A percentile compares a stretch with the other conserved stretches of the same genome.
Conservation (phyloP, 2,329 filamentous ascomycete species). For the Arthroderma sp. region DNA sequence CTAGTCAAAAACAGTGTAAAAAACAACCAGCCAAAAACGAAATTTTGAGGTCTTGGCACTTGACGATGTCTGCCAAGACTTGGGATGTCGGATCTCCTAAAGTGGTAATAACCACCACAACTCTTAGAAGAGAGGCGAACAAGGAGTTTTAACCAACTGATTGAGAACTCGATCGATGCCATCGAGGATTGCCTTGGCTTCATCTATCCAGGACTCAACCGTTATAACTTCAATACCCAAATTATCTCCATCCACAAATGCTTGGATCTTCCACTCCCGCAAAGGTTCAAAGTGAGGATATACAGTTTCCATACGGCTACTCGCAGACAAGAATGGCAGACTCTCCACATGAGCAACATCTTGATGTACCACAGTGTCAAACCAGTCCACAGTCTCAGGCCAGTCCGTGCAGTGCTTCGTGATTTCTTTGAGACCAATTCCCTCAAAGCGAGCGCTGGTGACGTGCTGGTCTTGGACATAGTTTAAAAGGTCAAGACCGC, state of each 20-base stretch:
- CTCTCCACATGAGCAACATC: conserved; percentile 45
- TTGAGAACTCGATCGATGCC: conserved; percentile 32
- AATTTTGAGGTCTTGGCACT: neutral
- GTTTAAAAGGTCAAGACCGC: conserved; percentile 33
- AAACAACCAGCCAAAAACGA: too few species aligned
- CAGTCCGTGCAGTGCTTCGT: conserved; percentile 35
- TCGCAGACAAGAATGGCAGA: conserved; percentile 12
- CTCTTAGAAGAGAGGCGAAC: conserved; percentile 3
- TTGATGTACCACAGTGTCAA: conserved; percentile 44
- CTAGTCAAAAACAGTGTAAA: too few species aligned
- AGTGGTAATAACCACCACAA: neutral
- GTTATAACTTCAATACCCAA: conserved; percentile 49
- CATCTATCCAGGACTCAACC: conserved; percentile 41
- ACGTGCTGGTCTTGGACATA: conserved; percentile 40
- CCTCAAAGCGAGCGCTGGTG: conserved; percentile 36
- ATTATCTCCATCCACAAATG: conserved; percentile 41
- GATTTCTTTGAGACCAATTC: conserved; percentile 37
- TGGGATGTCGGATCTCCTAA: too few species aligned
- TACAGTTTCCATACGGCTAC: conserved; percentile 39
- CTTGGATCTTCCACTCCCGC: conserved; percentile 49
- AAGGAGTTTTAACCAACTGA: conserved; percentile 20
- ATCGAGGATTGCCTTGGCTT: conserved; percentile 38
- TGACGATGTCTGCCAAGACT: neutral
- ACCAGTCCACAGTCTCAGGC: conserved; percentile 32
- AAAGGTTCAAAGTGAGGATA: conserved; percentile 44